Conservation (phyloP, 192 early-diverging fungal genomes). For the Coemansia sp. region DNA sequence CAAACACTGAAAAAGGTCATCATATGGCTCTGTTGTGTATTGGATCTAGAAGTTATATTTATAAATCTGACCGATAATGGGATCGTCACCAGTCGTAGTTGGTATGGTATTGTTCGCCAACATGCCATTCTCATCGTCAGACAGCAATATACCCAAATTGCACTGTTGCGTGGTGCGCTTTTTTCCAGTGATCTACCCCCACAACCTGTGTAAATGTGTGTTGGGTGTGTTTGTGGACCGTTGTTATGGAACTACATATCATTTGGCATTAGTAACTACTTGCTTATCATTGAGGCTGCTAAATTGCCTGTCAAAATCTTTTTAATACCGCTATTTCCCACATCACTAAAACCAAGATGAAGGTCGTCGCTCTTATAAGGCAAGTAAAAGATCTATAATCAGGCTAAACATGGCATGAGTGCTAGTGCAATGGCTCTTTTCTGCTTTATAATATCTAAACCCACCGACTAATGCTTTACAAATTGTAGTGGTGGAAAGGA, state of each 20-base stretch:
- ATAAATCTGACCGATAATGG: neutral
- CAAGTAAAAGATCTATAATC: neutral
- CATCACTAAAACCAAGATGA: constrained; percentile 15
- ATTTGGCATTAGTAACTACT: neutral
- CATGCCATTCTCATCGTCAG: neutral
- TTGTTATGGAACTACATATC: neutral
- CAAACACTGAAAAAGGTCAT: neutral
- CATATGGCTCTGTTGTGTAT: neutral
- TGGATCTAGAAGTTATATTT: neutral
- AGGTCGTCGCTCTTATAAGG: constrained; percentile 49
- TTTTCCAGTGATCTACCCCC: neutral
- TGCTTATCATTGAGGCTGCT: neutral
- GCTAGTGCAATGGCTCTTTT: neutral
- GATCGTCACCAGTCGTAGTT: neutral
- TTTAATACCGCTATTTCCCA: neutral
- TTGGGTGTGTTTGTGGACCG: neutral
- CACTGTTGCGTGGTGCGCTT: neutral
- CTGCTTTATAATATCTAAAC: neutral
- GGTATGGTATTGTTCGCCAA: neutral
- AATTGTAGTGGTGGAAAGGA: constrained; percentile 89
- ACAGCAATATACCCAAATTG: too few relatives aligned
- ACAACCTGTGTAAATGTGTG: neutral
- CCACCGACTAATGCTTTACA: neutral
- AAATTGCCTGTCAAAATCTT: neutral
- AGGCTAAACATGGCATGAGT: neutral